A percentile compares a stretch with the other conserved stretches of the same genome.
phyloP scores from a whole-genome alignment of 257 asterid species.

The Prunella vulgaris region DNA sequence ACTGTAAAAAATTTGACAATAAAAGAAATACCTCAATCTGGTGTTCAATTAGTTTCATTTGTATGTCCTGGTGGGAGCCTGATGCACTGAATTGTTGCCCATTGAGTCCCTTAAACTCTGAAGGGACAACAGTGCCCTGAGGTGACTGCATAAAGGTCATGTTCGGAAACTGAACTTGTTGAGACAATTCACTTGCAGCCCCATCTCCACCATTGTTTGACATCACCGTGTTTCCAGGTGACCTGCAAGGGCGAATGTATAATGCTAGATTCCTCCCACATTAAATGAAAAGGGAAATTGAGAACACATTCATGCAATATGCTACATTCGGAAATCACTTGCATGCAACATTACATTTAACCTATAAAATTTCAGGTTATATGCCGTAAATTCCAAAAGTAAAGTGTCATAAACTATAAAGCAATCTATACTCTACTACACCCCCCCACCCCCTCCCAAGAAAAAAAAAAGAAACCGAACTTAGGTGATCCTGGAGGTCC shows the following conservation, averaged over 20 bases:
- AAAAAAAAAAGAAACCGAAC: background rate
- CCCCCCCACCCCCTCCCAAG: background rate
- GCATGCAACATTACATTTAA: background rate
- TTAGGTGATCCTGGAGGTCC: background rate
- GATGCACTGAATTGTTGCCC: conserved; percentile 27
- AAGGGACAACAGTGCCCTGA: no score
- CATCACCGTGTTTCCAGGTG: conserved; percentile 34
- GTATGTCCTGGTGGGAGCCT: conserved; percentile 42
- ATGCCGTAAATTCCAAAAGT: background rate
- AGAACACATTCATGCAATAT: conserved; percentile 4
- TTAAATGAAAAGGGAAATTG: background rate
- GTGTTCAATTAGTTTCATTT: conserved; percentile 49
- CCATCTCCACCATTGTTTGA: conserved; percentile 29
- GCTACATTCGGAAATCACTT: background rate
- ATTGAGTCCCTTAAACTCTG: no score
- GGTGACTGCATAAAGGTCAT: conserved; percentile 32
- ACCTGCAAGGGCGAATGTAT: conserved; percentile 24
- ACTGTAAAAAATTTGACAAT: no score
- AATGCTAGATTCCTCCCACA: background rate
- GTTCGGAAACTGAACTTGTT: conserved; percentile 30
- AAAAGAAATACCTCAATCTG: conserved; percentile 66
- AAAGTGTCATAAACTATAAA: background rate
- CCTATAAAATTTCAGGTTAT: background rate
- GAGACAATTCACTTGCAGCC: conserved; percentile 34
- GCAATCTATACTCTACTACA: background rate